Percentiles rank a stretch among this genome's conserved stretches.
Evolutionary conservation across 2,329 filamentous ascomycete genomes (phyloP).

Genomic region (Alternaria consortialis): DNA sequence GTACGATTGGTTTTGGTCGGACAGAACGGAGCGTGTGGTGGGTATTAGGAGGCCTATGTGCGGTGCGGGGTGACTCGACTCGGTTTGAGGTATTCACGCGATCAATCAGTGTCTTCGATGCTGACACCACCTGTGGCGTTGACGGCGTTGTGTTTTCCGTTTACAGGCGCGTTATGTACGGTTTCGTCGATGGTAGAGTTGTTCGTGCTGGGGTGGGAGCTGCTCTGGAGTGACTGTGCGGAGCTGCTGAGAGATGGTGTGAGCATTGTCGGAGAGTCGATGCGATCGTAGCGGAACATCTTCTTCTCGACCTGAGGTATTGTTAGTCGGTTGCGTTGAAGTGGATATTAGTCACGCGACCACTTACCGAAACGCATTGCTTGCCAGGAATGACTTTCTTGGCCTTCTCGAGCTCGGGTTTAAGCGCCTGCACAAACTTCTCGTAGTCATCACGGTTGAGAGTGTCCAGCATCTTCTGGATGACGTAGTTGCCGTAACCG

Average conservation of each 20-base stretch:
- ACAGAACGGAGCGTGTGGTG: constrained; percentile 9
- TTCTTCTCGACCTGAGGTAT: constrained; percentile 56
- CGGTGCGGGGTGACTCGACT: constrained; percentile 4
- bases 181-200: constrained; percentile 63
- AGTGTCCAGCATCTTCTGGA: constrained; percentile 80
- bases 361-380: constrained; percentile 53
- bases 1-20: not conserved
- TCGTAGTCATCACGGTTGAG: constrained; percentile 53
- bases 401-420: constrained; percentile 57
- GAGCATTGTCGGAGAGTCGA: constrained; percentile 44
- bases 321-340: constrained; percentile 13
- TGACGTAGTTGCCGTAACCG: constrained; percentile 94
- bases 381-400: constrained; percentile 54
- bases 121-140: constrained; percentile 24
- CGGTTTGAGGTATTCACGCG: constrained; percentile 8
- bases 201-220: constrained; percentile 70
- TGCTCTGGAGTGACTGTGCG: constrained; percentile 74
- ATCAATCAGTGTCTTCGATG: constrained; percentile 25
- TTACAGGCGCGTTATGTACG: constrained; percentile 36
- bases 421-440: constrained; percentile 53
- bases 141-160: constrained; percentile 23
- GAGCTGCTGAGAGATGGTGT: constrained; percentile 74
- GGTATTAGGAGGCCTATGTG: not conserved
- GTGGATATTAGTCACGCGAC: not conserved
- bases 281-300: constrained; percentile 55